Evolutionary conservation across 2,329 filamentous ascomycete species (phyloP).

Genomic region (Phialophora verrucosa): DNA sequence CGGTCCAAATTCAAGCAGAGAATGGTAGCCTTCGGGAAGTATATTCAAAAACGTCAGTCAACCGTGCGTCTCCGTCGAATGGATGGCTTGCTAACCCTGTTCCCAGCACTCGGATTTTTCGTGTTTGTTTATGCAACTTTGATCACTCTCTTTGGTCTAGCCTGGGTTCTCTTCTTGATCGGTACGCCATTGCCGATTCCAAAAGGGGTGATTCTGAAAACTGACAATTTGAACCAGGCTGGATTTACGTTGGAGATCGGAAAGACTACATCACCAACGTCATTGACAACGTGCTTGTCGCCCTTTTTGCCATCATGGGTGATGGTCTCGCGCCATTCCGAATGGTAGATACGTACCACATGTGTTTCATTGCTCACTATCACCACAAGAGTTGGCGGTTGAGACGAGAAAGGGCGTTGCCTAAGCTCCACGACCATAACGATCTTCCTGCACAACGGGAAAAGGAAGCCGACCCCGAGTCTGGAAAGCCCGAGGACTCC

Average conservation of each 20-base stretch:
- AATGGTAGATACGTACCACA: slow-evolving; percentile 82
- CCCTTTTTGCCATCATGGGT: slow-evolving; percentile 72
- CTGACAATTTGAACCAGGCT: slow-evolving; percentile 53
- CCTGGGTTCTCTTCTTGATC: slow-evolving; percentile 90
- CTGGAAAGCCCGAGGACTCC: slow-evolving; percentile 43
- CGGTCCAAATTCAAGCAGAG: slow-evolving; percentile 78
- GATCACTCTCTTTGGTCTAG: slow-evolving; percentile 82
- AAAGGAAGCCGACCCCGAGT: slow-evolving; percentile 53
- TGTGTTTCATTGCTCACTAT: slow-evolving; percentile 80
- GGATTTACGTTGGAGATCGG: slow-evolving; percentile 79
- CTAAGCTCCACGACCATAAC: slow-evolving; percentile 69
- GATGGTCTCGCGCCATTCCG: slow-evolving; percentile 77
- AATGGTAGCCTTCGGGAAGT: slow-evolving; percentile 81
- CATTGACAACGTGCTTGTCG: slow-evolving; percentile 73
- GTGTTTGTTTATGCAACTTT: slow-evolving; percentile 82
- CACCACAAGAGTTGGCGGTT: slow-evolving; percentile 69
- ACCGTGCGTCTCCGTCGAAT: background rate
- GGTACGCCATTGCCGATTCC: slow-evolving; percentile 50
- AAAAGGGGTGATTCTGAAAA: background rate
- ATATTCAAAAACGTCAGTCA: slow-evolving; percentile 69
- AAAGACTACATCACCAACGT: slow-evolving; percentile 73
- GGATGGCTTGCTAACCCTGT: slow-evolving; percentile 12
- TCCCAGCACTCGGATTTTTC: slow-evolving; percentile 73
- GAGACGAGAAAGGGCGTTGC: slow-evolving; percentile 66
- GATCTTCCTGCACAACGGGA: slow-evolving; percentile 62